These are phyloP conservation scores for Irpex rosettiformis DNA, from an alignment of 1,284 basidiomycete genomes.

Conservation along the genomic window DNA sequence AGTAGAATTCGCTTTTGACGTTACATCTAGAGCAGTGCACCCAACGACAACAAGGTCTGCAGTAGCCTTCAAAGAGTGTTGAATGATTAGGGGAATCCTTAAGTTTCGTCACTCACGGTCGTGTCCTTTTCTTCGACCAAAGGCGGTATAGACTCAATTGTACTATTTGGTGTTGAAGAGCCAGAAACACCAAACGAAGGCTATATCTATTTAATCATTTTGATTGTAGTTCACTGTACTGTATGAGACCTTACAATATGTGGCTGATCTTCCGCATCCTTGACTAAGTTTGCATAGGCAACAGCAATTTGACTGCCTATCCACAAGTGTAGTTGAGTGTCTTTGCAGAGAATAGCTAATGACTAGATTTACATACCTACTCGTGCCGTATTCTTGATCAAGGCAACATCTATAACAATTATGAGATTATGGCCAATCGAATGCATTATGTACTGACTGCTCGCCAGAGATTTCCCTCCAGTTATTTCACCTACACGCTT, in stretches of 20 bases:
- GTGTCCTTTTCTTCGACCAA: background rate
- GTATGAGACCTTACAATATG: slow-evolving; percentile 32
- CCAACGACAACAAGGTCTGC: slow-evolving; percentile 69
- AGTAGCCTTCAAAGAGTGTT: slow-evolving; percentile 18
- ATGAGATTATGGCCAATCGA: background rate
- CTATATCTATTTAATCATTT: slow-evolving; percentile 8
- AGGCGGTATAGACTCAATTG: background rate
- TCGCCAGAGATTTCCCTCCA: slow-evolving; percentile 66
- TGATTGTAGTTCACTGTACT: slow-evolving; percentile 1
- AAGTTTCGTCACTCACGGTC: background rate
- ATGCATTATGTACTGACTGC: slow-evolving; percentile 45
- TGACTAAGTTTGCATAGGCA: slow-evolving; percentile 62
- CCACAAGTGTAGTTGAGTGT: background rate
- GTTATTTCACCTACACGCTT: slow-evolving; percentile 83
- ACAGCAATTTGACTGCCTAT: slow-evolving; percentile 79
- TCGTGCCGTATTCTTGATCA: slow-evolving; percentile 90
- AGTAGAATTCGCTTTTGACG: slow-evolving; percentile 44
- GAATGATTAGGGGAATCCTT: background rate
- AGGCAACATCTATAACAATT: slow-evolving; percentile 68
- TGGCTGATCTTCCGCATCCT: slow-evolving; percentile 17
- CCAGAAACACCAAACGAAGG: background rate
- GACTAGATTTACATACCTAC: slow-evolving; percentile 52
- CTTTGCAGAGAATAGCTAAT: background rate
- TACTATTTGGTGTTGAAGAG: background rate
- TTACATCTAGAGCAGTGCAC: slow-evolving; percentile 85